Conservation (phyloP, 495 filamentous ascomycete genomes). For the Acidiella bohemica region DNA sequence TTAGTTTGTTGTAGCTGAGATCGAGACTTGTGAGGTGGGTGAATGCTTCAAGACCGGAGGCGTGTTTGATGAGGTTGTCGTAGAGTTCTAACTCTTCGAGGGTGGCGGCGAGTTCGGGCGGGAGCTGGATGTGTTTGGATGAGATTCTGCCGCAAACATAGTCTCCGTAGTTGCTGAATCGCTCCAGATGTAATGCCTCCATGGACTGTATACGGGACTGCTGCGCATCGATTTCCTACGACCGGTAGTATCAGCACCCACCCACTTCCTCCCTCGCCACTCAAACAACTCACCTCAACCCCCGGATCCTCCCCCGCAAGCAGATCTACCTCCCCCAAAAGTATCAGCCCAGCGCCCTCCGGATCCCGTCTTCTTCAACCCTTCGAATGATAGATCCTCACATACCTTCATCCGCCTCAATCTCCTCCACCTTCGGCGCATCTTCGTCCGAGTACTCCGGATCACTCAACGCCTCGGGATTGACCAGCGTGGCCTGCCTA, state of each 20-base stretch:
- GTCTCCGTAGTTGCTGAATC: constrained; percentile 62
- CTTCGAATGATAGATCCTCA: too few relatives aligned
- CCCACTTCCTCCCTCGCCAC: neutral
- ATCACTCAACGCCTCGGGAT: constrained; percentile 67
- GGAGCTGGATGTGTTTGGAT: constrained; percentile 64
- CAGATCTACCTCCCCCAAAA: too few relatives aligned
- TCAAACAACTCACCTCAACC: constrained; percentile 37
- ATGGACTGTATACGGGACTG: constrained; percentile 76
- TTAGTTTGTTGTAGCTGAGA: constrained; percentile 99
- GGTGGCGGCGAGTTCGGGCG: constrained; percentile 47
- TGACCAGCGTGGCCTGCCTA: constrained; percentile 48
- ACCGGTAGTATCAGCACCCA: neutral
- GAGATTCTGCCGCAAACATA: constrained; percentile 90
- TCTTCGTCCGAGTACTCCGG: constrained; percentile 78
- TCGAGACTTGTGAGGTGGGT: constrained; percentile 65
- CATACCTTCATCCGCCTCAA: constrained; percentile 70
- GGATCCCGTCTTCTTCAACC: too few relatives aligned
- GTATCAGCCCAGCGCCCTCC: too few relatives aligned
- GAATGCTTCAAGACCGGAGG: constrained; percentile 70
- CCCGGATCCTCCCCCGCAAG: constrained; percentile 51
- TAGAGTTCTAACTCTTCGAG: constrained; percentile 86
- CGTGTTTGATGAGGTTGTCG: constrained; percentile 87
- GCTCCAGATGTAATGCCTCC: constrained; percentile 59
- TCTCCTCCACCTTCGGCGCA: constrained; percentile 58
- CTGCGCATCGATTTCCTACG: constrained; percentile 74